A percentile compares a stretch with the other conserved stretches of the same genome.
These are phyloP conservation scores for Cercophora scortea DNA, from an alignment of 495 filamentous ascomycete species.

Conservation along the genomic window DNA sequence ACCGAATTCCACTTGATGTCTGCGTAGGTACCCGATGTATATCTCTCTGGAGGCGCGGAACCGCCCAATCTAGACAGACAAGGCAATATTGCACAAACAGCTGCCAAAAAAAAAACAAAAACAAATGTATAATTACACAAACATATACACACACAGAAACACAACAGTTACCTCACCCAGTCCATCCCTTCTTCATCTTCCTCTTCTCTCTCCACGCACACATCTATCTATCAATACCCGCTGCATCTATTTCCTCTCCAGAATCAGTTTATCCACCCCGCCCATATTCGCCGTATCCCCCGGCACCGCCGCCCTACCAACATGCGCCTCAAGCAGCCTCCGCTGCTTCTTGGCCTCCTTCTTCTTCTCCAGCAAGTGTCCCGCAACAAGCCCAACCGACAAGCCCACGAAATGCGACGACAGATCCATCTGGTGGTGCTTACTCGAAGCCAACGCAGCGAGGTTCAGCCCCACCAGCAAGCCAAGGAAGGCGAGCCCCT, in stretches of 20 bases:
- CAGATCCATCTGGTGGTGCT: slow-evolving; percentile 46
- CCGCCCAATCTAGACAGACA: too few species aligned
- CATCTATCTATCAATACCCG: neutral
- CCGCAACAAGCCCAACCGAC: slow-evolving; percentile 38
- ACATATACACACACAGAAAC: too few species aligned
- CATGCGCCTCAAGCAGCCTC: neutral
- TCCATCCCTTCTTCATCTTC: neutral
- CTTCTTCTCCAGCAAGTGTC: slow-evolving; percentile 21
- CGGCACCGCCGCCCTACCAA: neutral
- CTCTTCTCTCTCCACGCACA: neutral
- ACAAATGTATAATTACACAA: too few species aligned
- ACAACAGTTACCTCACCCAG: neutral
- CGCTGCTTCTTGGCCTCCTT: slow-evolving; percentile 8
- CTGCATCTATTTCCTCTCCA: neutral
- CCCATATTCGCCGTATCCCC: neutral
- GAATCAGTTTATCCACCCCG: neutral
- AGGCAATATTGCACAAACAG: too few species aligned
- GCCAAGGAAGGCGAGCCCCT: slow-evolving; percentile 41
- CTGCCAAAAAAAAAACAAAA: too few species aligned
- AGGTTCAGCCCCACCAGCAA: slow-evolving; percentile 41
- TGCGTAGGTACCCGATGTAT: too few species aligned
- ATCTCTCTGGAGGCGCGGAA: too few species aligned
- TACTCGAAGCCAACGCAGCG: slow-evolving; percentile 27
- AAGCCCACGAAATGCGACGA: slow-evolving; percentile 68
- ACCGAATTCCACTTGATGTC: too few species aligned